Evolutionary conservation across 768 basidiomycete species (phyloP).

Genomic region (Psilocybe sp.): DNA sequence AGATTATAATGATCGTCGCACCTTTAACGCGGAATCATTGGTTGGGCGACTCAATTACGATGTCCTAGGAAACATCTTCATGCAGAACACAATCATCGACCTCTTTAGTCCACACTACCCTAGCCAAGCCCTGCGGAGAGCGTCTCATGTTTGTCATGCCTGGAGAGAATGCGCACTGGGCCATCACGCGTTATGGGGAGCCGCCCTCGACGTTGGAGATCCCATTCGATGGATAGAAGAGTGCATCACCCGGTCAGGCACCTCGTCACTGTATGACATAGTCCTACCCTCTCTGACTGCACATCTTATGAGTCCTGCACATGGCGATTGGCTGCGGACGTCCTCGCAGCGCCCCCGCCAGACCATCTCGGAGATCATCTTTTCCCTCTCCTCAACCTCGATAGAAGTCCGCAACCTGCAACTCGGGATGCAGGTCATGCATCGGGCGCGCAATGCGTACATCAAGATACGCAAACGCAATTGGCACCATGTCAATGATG

Average conservation of each 20-base stretch:
- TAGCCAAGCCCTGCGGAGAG: neutral
- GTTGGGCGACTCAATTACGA: conserved; percentile 6
- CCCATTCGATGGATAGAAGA: conserved; percentile 1
- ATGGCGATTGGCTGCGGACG: neutral
- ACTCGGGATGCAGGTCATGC: neutral
- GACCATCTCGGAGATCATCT: neutral
- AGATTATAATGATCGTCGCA: too few relatives aligned
- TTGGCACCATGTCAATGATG: neutral
- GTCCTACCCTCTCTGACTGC: conserved; percentile 1
- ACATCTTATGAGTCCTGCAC: neutral
- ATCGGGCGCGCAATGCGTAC: neutral
- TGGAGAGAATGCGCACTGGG: conserved; percentile 3
- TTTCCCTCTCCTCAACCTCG: neutral
- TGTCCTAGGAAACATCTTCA: conserved; percentile 6
- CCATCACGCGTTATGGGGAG: conserved; percentile 2
- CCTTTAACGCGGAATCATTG: too few relatives aligned
- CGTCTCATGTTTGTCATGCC: conserved; percentile 1
- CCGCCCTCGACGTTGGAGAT: conserved; percentile 2
- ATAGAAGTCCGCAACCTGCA: neutral
- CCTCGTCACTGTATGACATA: neutral
- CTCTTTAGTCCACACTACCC: neutral
- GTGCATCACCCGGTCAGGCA: neutral
- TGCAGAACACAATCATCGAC: conserved; percentile 6
- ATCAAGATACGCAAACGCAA: neutral
- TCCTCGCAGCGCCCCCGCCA: neutral